Evolutionary conservation across 2,329 filamentous ascomycete species (phyloP).

Genomic region (Clarireedia sp.): DNA sequence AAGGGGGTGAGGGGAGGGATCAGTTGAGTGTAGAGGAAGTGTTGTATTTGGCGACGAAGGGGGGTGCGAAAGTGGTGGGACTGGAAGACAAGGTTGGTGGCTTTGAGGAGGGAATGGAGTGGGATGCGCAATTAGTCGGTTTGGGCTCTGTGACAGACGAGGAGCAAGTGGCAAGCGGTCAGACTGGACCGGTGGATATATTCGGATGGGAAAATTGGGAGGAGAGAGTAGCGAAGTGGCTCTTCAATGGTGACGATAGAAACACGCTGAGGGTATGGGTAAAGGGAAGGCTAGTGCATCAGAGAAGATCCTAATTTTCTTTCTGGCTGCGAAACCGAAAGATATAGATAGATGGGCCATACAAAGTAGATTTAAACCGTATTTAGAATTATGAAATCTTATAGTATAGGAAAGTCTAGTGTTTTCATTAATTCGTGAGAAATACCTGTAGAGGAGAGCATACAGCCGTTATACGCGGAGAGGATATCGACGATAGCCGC

Average conservation of each 20-base stretch:
- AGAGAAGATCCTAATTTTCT: conserved; percentile 27
- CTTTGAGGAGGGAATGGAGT: conserved; percentile 82
- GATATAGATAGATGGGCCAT: no score
- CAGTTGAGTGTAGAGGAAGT: conserved; percentile 82
- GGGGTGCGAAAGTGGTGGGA: conserved; percentile 75
- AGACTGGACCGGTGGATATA: conserved; percentile 65
- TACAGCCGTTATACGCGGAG: no score
- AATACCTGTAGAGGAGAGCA: no score
- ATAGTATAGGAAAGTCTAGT: no score
- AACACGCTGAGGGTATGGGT: conserved; percentile 91
- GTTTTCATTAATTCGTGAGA: no score
- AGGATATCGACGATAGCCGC: no score
- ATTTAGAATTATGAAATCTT: no score
- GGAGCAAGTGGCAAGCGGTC: conserved; percentile 32
- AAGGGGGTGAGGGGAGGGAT: conserved; percentile 40
- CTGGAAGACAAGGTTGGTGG: conserved; percentile 64
- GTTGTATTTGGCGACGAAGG: conserved; percentile 78
- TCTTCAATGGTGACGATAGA: conserved; percentile 86
- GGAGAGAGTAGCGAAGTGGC: conserved; percentile 84
- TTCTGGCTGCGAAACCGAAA: no score
- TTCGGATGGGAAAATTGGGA: conserved; percentile 91
- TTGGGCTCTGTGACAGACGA: conserved; percentile 38
- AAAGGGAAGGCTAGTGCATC: conserved; percentile 71
- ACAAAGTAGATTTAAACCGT: no score
- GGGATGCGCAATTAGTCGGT: conserved; percentile 79